These are phyloP conservation scores for Endotrypanum monterogeii DNA, from an alignment of 208 protist genomes.

Conservation along the genomic window DNA sequence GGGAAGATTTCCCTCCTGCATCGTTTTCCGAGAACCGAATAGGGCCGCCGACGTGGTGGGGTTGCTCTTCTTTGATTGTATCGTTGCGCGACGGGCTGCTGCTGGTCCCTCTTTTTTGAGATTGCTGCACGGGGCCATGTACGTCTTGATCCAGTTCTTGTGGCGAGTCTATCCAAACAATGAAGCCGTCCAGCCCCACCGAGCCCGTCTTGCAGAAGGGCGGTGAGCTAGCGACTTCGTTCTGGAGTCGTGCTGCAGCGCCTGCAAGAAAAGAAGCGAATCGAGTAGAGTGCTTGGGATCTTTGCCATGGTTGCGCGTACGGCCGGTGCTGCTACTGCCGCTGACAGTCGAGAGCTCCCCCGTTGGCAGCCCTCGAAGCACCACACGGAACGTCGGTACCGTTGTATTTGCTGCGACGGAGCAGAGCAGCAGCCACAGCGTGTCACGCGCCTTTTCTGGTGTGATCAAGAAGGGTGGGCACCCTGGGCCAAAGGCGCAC, in stretches of 20 bases:
- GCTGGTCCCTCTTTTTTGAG: neutral
- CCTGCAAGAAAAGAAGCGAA: conserved; percentile 17
- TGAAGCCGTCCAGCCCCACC: conserved; percentile 38
- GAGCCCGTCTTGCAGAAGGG: conserved; percentile 22
- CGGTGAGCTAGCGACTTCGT: conserved; percentile 13
- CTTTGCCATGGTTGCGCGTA: neutral
- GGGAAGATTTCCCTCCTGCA: neutral
- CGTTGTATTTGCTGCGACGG: conserved; percentile 40
- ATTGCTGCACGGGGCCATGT: neutral
- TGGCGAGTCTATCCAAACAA: conserved; percentile 24
- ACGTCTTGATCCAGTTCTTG: conserved; percentile 1
- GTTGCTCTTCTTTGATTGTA: neutral
- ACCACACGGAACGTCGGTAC: conserved; percentile 24
- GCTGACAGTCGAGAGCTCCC: neutral
- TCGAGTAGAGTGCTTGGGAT: conserved; percentile 3
- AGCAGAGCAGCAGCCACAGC: conserved; percentile 63
- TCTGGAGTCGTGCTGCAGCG: conserved; percentile 7
- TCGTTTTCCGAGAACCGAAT: neutral
- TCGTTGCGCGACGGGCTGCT: neutral
- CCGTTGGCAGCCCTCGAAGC: conserved; percentile 28
- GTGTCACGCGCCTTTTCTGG: conserved; percentile 61
- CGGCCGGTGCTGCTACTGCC: conserved; percentile 1
- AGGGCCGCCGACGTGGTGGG: neutral
- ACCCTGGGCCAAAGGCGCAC: conserved; percentile 33
- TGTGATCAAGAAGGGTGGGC: conserved; percentile 45